Conservation (phyloP, 2,329 filamentous ascomycete genomes). For the Tolypocladium tropicale region DNA sequence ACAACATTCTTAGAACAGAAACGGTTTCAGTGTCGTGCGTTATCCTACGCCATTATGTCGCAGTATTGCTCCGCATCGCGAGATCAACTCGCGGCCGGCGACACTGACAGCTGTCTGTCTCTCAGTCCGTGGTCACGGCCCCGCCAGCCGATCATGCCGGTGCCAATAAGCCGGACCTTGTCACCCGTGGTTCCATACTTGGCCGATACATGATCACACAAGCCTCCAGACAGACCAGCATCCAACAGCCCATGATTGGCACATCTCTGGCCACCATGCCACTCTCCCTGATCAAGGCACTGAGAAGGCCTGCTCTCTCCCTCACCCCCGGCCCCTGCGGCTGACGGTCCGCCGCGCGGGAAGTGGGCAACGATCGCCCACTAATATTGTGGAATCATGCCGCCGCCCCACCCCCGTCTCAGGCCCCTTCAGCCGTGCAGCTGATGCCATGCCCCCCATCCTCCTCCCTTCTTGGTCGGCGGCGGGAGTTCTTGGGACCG, state of each 20-base stretch:
- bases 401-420: not conserved
- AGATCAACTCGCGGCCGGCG: not conserved
- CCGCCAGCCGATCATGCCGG: slow-evolving; percentile 1
- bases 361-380: not conserved
- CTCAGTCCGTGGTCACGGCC: not conserved
- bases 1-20: not conserved
- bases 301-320: not conserved
- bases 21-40: not conserved
- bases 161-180: not conserved
- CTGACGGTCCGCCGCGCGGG: slow-evolving; percentile 2
- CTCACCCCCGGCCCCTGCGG: slow-evolving; percentile 1
- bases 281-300: not conserved
- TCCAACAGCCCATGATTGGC: not conserved
- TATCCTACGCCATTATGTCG: not conserved
- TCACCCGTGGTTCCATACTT: not conserved
- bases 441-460: not conserved
- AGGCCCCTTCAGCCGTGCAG: not conserved
- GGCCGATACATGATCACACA: not conserved
- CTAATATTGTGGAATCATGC: not conserved
- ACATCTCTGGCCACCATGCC: not conserved
- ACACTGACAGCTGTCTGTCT: not conserved
- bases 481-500: not conserved
- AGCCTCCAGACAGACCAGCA: not conserved
- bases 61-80: not conserved
- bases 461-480: not conserved